A percentile compares a stretch with the other conserved stretches of the same genome.
Conservation (phyloP, 2,329 filamentous ascomycete species). For the Pestalotiopsis sp. region DNA sequence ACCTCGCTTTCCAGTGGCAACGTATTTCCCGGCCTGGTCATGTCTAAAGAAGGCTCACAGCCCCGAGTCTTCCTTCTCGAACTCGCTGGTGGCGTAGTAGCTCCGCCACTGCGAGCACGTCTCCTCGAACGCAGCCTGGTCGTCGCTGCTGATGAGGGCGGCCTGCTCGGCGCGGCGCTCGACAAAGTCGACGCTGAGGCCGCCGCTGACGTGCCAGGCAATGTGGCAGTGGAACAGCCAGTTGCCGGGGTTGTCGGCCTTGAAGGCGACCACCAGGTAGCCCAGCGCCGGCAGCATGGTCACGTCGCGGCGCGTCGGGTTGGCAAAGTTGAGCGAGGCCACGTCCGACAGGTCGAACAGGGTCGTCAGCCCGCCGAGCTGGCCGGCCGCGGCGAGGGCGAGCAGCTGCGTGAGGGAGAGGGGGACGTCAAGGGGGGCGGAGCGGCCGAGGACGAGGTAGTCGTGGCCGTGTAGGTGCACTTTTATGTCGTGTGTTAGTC, state of each 20-base stretch:
- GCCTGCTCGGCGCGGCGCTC: slow-evolving; percentile 13
- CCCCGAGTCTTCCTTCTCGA: slow-evolving; percentile 2
- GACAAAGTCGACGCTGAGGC: slow-evolving; percentile 18
- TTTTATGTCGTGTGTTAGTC: too few species aligned
- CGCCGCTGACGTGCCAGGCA: slow-evolving; percentile 24
- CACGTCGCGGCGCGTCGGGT: slow-evolving; percentile 50
- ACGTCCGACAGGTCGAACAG: slow-evolving; percentile 24
- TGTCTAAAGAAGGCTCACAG: background rate
- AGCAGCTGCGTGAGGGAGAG: slow-evolving; percentile 20
- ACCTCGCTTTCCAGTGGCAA: background rate
- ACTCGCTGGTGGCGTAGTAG: background rate
- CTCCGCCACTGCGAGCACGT: slow-evolving; percentile 2
- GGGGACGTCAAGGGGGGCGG: slow-evolving; percentile 18
- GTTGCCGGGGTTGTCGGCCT: slow-evolving; percentile 50
- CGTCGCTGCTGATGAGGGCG: background rate
- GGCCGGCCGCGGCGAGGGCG: slow-evolving; percentile 4
- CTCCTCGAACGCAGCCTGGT: background rate
- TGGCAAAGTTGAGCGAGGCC: slow-evolving; percentile 35
- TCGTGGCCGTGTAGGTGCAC: slow-evolving; percentile 18
- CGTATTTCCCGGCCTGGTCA: background rate
- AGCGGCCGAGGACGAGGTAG: slow-evolving; percentile 31
- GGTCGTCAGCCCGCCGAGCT: slow-evolving; percentile 1
- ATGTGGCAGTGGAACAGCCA: slow-evolving; percentile 31
- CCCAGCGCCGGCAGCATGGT: slow-evolving; percentile 46
- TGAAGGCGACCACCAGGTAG: slow-evolving; percentile 49